These are phyloP conservation scores for Gynostemma pentaphyllum DNA, from an alignment of 306 rosid genomes.

Conservation along the genomic window DNA sequence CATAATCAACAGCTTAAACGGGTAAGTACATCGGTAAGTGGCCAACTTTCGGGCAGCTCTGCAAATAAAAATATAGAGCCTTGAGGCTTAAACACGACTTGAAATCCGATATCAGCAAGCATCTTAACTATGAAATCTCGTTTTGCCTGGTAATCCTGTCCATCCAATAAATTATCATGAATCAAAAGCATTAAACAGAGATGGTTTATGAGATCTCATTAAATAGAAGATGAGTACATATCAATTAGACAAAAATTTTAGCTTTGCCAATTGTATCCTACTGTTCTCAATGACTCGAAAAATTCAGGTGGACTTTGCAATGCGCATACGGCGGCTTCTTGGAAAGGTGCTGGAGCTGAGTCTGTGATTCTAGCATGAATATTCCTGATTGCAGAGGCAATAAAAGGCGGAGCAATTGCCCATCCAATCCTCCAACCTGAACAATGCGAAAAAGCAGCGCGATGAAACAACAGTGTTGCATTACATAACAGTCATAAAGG, in stretches of 20 bases:
- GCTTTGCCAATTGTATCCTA: slow-evolving; percentile 13
- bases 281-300: slow-evolving; percentile 52
- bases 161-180: not conserved
- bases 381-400: slow-evolving; percentile 68
- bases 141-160: slow-evolving; percentile 68
- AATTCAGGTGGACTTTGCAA: slow-evolving; percentile 53
- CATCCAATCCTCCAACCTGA: slow-evolving; percentile 97
- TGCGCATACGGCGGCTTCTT: slow-evolving; percentile 82
- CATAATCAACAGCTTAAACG: slow-evolving; percentile 1
- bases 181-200: not conserved
- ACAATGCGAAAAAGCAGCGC: slow-evolving; percentile 9
- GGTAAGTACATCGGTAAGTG: slow-evolving; percentile 53
- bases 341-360: slow-evolving; percentile 87
- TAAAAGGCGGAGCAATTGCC: slow-evolving; percentile 72
- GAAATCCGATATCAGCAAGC: slow-evolving; percentile 51
- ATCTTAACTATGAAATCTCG: slow-evolving; percentile 49
- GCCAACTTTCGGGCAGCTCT: slow-evolving; percentile 55
- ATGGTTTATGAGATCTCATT: not conserved
- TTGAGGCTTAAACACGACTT: slow-evolving; percentile 63
- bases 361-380: slow-evolving; percentile 56
- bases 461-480: not conserved
- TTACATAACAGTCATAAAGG: not conserved
- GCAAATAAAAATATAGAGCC: slow-evolving; percentile 72
- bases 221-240: not conserved
- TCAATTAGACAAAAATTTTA: not conserved